phyloP scores from a whole-genome alignment of 805 yeast genomes.

The Pichia phayaonensis region DNA sequence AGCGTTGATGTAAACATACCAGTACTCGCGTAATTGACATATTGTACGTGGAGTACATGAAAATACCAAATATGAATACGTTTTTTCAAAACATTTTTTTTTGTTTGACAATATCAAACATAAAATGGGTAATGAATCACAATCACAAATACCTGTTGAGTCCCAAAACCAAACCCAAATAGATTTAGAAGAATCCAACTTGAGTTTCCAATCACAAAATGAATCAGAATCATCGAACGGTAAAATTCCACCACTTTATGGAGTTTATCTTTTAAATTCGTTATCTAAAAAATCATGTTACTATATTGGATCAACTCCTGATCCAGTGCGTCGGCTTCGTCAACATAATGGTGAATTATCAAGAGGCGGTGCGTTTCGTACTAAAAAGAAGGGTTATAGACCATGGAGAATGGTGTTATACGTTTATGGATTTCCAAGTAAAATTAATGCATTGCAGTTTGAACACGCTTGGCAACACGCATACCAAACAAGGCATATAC shows the following conservation, averaged over 20 bases:
- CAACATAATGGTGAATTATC: constrained; percentile 71
- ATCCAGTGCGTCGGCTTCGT: constrained; percentile 56
- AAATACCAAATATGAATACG: no score
- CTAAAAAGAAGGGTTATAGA: constrained; percentile 47
- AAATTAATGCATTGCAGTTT: constrained; percentile 64
- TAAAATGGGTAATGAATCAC: background rate
- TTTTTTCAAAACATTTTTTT: background rate
- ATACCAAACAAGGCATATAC: constrained; percentile 54
- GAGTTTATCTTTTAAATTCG: constrained; percentile 65
- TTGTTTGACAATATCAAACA: background rate
- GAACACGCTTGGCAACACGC: constrained; percentile 85
- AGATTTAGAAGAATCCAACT: background rate
- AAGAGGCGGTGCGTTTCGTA: constrained; percentile 63
- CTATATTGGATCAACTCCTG: constrained; percentile 79
- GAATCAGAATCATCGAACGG: background rate
- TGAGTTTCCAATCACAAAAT: background rate
- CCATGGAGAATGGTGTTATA: constrained; percentile 69
- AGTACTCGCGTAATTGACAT: background rate
- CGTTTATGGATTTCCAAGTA: constrained; percentile 67
- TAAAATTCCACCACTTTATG: constrained; percentile 42
- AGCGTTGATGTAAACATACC: background rate
- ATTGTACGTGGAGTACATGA: no score
- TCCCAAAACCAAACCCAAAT: background rate
- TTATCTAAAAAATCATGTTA: constrained; percentile 48
- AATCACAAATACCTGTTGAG: background rate